Conservation (phyloP, 768 basidiomycete genomes). For the Leccinum uliginosum region DNA sequence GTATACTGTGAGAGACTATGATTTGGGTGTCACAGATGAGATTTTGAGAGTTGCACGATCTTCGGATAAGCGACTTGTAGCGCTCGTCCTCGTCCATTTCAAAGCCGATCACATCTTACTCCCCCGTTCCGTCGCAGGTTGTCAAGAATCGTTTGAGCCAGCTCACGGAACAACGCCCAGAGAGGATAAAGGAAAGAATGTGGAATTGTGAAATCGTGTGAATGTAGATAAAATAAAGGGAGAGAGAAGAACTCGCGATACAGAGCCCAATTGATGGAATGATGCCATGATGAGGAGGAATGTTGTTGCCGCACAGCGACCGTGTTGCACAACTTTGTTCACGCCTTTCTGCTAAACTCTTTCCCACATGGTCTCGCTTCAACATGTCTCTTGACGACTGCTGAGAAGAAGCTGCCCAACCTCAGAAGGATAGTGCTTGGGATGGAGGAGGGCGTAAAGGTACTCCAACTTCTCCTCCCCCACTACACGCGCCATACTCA, state of each 20-base stretch:
- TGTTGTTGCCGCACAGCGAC: neutral
- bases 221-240: neutral
- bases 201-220: neutral
- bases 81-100: no score
- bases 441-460: no score
- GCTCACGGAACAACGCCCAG: no score
- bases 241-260: neutral
- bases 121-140: no score
- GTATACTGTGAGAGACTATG: neutral
- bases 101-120: no score
- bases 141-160: no score
- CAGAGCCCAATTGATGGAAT: neutral
- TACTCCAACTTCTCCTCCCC: neutral
- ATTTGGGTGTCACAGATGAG: neutral
- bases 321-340: neutral
- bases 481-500: conserved; percentile 14
- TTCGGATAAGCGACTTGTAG: neutral
- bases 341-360: neutral
- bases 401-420: no score
- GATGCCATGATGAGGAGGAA: no score
- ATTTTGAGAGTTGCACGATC: neutral
- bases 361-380: neutral
- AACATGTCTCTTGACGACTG: conserved; percentile 12
- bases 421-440: neutral
- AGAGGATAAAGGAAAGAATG: neutral